Percentiles rank a stretch among this genome's conserved stretches.
phyloP scores from a whole-genome alignment of 2,329 filamentous ascomycete genomes.

The Xylaria polymorpha region DNA sequence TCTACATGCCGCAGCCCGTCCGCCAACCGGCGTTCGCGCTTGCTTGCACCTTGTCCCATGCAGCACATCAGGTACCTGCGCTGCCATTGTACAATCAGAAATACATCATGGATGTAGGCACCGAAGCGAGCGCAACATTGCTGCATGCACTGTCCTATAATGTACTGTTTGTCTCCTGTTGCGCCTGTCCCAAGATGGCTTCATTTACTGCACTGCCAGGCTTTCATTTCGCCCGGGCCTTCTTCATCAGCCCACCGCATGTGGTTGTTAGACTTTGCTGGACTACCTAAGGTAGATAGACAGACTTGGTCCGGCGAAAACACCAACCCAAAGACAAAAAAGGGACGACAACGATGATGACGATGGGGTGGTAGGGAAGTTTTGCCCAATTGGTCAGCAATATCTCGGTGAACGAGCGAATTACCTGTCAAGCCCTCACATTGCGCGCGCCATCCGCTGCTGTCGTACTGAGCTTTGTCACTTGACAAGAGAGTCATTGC shows the following conservation, averaged over 20 bases:
- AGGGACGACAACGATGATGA: not conserved
- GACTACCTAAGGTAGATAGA: not conserved
- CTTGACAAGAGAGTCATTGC: constrained; percentile 19
- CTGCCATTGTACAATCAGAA: constrained; percentile 19
- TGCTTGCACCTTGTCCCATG: constrained; percentile 21
- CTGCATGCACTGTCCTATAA: constrained; percentile 28
- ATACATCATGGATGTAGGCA: constrained; percentile 7
- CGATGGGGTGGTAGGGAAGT: not conserved
- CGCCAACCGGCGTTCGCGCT: constrained; percentile 20
- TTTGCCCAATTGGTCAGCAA: constrained; percentile 23
- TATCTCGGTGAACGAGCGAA: constrained; percentile 32
- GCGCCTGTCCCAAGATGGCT: constrained; percentile 11
- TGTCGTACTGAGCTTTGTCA: constrained; percentile 28
- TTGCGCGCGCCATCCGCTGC: constrained; percentile 25
- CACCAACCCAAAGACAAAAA: not conserved
- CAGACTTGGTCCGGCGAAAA: constrained; percentile 5
- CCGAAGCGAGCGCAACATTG: constrained; percentile 35
- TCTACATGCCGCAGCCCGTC: not conserved
- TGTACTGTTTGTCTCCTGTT: constrained; percentile 30
- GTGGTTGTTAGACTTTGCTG: not conserved
- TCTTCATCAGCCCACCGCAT: constrained; percentile 28
- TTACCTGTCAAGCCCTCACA: constrained; percentile 19
- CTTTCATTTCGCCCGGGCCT: constrained; percentile 26
- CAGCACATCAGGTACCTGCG: constrained; percentile 3
- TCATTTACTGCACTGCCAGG: constrained; percentile 25